Conservation (phyloP, 148 eudicot genomes). For the Rhododendron ferrugineum region DNA sequence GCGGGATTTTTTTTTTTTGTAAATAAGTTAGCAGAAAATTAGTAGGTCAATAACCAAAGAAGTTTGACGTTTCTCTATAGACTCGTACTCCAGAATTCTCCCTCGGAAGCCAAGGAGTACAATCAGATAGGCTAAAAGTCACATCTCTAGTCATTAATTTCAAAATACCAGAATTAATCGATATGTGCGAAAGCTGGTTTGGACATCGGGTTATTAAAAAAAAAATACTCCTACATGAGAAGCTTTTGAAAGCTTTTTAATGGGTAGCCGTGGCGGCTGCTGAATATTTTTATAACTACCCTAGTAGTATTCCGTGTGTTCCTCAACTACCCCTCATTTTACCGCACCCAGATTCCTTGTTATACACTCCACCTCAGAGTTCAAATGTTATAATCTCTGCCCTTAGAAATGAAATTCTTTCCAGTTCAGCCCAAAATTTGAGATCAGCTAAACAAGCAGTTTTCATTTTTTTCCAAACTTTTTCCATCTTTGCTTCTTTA, state of each 20-base stretch:
- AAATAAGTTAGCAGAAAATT: too few relatives aligned
- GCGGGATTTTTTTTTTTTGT: too few relatives aligned
- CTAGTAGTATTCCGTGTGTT: background rate
- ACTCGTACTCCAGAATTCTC: too few relatives aligned
- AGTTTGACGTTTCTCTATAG: too few relatives aligned
- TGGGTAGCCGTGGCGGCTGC: background rate
- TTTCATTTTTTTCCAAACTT: too few relatives aligned
- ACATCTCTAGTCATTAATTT: too few relatives aligned
- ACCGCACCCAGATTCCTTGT: background rate
- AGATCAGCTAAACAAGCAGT: background rate
- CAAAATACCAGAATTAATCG: too few relatives aligned
- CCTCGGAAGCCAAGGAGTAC: too few relatives aligned
- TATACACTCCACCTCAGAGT: background rate
- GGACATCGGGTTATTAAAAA: too few relatives aligned
- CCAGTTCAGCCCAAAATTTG: background rate
- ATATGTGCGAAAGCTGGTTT: rapidly evolving
- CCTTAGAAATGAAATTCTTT: background rate
- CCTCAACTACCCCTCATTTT: background rate
- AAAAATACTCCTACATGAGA: background rate
- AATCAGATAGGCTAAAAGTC: too few relatives aligned
- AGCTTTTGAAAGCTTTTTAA: background rate
- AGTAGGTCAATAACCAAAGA: too few relatives aligned
- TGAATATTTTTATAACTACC: background rate
- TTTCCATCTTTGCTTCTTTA: background rate
- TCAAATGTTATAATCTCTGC: background rate